Base-by-base conservation (phyloP, 805 yeast genomes). In the Torulaspora microellipsoides region DNA sequence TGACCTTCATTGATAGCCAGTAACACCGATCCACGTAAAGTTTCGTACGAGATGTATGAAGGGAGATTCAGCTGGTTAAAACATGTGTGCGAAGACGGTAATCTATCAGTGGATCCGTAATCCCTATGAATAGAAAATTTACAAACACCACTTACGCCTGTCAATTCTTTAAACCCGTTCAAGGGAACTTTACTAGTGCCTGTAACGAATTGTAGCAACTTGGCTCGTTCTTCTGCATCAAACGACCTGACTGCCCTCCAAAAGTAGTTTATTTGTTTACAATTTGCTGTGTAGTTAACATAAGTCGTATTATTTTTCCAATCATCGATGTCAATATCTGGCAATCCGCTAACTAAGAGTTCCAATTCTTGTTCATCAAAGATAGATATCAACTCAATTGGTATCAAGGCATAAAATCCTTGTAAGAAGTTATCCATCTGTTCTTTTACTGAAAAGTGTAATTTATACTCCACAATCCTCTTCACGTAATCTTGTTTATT, bases 181-280 rank as follows among this genome's bases (percentile, higher is more conserved):
- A 90, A 72, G 17, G 99, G 99, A 8, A 93, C 98, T 64, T 90
- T 89, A 49, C 95, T 83, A 0, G 99, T 91, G 47, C 99, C 99
- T 0, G 99, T 93, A 1, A 95, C 91, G 71, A 93, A 93, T 62
- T 93, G 99, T 46, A 93, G 69, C 51, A 93, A 68, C 60, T 89
- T 90, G 8, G 99, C 99, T 38, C 95, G 75, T 60, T 93, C 97
- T 62, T 93, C 99, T 13, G 77, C 77, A 57, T 88, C 96, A 67
- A 93, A 93, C 1, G 97, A 86, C 56, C 88, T 79, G 11, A 93
- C 96, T 1, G 97, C 96, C 60, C 97, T 75, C 99, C 99, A 93
- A 68, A 93, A 93, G 86, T 97, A 91, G 59, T 84, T 89, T 44
- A 93, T 82, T 60, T 90, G 97, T 27, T 86, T 80, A 2, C 95